A percentile compares a stretch with the other conserved stretches of the same genome.
Conservation (phyloP, 768 basidiomycete species). For the Termitomyces sp. region DNA sequence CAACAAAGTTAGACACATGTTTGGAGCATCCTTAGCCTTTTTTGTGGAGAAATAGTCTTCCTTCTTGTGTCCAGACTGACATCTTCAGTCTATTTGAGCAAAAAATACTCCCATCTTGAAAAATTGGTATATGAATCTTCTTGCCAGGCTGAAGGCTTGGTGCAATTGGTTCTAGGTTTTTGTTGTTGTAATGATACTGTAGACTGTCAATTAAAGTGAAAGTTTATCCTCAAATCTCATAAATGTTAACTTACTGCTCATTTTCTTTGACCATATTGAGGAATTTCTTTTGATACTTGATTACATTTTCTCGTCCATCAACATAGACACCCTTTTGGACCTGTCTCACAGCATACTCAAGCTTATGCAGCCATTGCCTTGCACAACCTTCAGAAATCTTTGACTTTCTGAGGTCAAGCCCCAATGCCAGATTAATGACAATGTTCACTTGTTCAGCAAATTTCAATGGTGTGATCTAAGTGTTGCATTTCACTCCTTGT, state of each 20-base stretch:
- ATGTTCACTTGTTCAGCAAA: neutral
- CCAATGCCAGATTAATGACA: neutral
- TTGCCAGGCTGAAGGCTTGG: neutral
- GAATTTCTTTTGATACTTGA: neutral
- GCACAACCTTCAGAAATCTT: neutral
- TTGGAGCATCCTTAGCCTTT: too few relatives aligned
- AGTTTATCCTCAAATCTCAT: neutral
- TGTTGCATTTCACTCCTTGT: neutral
- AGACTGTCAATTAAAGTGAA: neutral
- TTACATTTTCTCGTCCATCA: neutral
- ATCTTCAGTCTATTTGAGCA: neutral
- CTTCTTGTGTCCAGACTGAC: neutral
- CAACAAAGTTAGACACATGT: too few relatives aligned
- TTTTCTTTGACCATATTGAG: neutral
- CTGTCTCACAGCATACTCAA: neutral
- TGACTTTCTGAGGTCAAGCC: neutral
- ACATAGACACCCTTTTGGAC: neutral
- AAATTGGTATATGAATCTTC: neutral
- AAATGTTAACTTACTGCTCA: neutral
- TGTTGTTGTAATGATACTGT: neutral
- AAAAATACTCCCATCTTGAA: neutral
- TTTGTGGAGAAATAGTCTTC: neutral
- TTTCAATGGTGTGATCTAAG: neutral
- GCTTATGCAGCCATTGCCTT: neutral
- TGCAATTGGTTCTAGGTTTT: neutral